A percentile compares a stretch with the other conserved stretches of the same genome.
Conservation (phyloP, 1,284 basidiomycete species). For the Ganoderma multipileum region DNA sequence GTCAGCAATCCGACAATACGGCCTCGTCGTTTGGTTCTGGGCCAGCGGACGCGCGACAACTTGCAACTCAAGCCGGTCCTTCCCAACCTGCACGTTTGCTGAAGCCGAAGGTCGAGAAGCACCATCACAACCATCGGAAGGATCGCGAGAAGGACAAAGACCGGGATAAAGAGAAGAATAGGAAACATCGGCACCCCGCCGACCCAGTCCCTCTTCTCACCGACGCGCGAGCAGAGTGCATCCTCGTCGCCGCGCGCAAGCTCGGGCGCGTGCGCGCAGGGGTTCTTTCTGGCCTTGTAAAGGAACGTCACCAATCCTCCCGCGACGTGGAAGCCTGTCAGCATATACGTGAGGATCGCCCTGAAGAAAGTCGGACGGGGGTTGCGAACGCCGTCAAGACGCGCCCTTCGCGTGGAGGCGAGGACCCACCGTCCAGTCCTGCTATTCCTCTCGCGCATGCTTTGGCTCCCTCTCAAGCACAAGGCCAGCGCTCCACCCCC, state of each 20-base stretch:
- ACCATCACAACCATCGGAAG: constrained; percentile 12
- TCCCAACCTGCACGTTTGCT: constrained; percentile 5
- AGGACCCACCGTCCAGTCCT: constrained; percentile 22
- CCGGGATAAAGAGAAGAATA: constrained; percentile 18
- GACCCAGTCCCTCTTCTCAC: constrained; percentile 42
- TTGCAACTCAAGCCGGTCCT: constrained; percentile 11
- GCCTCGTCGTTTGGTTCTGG: neutral
- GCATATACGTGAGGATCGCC: constrained; percentile 34
- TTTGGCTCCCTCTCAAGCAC: neutral
- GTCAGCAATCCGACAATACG: neutral
- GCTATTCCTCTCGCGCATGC: constrained; percentile 20
- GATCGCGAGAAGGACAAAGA: constrained; percentile 22
- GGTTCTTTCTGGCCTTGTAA: constrained; percentile 47
- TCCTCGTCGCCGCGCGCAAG: constrained; percentile 63
- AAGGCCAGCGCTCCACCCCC: neutral
- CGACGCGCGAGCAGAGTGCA: constrained; percentile 66
- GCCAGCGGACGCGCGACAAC: neutral
- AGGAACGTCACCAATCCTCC: constrained; percentile 23
- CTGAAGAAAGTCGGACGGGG: constrained; percentile 8
- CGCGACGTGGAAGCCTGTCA: constrained; percentile 26
- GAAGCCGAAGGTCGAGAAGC: constrained; percentile 10
- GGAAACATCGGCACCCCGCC: constrained; percentile 9
- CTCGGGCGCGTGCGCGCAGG: constrained; percentile 61
- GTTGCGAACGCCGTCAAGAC: neutral
- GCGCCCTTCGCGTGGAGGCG: neutral